Conservation (phyloP, 768 basidiomycete species). For the Leccinum subgranulosum region DNA sequence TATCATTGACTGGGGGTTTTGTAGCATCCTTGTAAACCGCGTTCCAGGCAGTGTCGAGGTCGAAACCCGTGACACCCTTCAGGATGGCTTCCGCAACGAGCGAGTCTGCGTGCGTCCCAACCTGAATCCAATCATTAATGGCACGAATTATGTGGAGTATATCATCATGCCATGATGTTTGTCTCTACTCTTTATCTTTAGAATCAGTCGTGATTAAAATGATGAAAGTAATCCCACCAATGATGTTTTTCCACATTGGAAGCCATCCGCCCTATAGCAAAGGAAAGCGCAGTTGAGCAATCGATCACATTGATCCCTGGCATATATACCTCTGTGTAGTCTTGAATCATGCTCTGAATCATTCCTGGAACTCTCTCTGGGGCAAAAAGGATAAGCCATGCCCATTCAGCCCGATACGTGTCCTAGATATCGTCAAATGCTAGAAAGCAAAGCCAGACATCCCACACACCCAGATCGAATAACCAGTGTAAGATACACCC, state of each 20-base stretch:
- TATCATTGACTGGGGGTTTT: slow-evolving; percentile 57
- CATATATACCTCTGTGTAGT: slow-evolving; percentile 56
- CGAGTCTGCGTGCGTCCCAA: slow-evolving; percentile 78
- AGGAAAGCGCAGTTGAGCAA: not conserved
- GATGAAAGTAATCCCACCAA: slow-evolving; percentile 38
- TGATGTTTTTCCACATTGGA: slow-evolving; percentile 89
- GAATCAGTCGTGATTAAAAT: not conserved
- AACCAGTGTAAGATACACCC: slow-evolving; percentile 74
- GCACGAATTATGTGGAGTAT: not conserved
- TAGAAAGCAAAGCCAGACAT: not conserved
- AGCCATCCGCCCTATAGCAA: slow-evolving; percentile 65
- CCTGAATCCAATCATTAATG: slow-evolving; percentile 33
- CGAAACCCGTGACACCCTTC: slow-evolving; percentile 64
- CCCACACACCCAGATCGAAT: slow-evolving; percentile 67
- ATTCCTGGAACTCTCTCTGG: slow-evolving; percentile 76
- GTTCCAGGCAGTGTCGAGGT: slow-evolving; percentile 62
- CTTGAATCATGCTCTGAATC: slow-evolving; percentile 77
- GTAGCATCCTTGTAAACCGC: slow-evolving; percentile 75
- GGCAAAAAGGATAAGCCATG: slow-evolving; percentile 71
- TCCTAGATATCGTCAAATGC: slow-evolving; percentile 44
- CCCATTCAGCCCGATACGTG: slow-evolving; percentile 76
- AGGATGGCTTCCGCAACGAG: slow-evolving; percentile 68
- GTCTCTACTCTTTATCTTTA: slow-evolving; percentile 45
- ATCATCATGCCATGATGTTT: slow-evolving; percentile 66
- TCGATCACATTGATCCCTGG: not conserved